Evolutionary conservation across 2,329 filamentous ascomycete genomes (phyloP), one percentile per base, ranked within the genome.

Genomic region (Thelonectria blattea): DNA sequence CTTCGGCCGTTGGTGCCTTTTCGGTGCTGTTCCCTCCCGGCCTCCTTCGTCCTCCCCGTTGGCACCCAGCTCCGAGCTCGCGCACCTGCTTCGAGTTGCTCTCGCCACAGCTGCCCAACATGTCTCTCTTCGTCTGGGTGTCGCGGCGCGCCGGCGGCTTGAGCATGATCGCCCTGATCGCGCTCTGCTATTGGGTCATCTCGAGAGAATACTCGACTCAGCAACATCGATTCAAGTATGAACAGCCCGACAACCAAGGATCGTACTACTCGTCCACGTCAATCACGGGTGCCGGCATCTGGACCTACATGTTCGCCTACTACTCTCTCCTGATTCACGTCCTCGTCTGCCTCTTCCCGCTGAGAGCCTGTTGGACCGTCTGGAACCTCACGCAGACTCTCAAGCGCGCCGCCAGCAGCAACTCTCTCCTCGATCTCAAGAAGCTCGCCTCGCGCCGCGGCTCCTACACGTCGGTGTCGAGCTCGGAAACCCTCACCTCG

Each of bases 321-420:
- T 91, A 91, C 74, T 86, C 84, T 53, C 77, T 91, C 17, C 72
- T 89, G 34, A 83, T 91, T 57, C 89, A 91, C 72, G 58, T 86
- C 55, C 78, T 90, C 55, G 87, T 89, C 67, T 84, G 85, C 64
- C 73, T 82, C 32, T 91, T 91, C 66, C 86, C 87, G 20, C 69
- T 88, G 6, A 83, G 88, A 60, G 84, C 86, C 22, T 86, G 83
- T 74, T 89, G 81, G 79, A 83, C 86, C 15, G 80, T 88, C 52
- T 83, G 83, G 78, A 82, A 83, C 68, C 79, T 89, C 55, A 86
- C 85, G 15, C 75, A 75, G 24, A 78, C 76, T 62, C 73, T 88
- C 52, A 79, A 78, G 63, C 81, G 79, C 69, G 76, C 76, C 3
- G 75, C 77, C 15, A 77, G 75, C 41, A 79, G 75, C 73, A 80